Percentiles rank a stretch among this genome's conserved stretches.
Conservation (phyloP, 2,329 filamentous ascomycete genomes). For the Corniculantispora saksenae region DNA sequence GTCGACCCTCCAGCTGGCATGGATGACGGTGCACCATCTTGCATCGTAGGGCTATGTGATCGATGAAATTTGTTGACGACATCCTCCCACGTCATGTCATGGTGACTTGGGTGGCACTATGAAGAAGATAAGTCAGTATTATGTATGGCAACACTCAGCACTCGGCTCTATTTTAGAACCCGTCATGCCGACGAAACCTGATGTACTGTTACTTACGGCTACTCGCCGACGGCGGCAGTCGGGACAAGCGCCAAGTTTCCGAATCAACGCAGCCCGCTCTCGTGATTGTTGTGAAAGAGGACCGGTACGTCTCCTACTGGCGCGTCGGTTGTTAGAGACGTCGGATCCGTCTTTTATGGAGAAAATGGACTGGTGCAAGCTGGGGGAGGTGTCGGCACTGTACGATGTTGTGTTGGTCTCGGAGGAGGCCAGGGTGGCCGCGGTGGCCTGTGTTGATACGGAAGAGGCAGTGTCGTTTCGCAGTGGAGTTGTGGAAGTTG, state of each 20-base stretch:
- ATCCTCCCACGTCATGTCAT: conserved; percentile 63
- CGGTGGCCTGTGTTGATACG: conserved; percentile 49
- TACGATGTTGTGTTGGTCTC: conserved; percentile 32
- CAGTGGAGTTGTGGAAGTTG: conserved; percentile 24
- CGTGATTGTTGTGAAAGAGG: conserved; percentile 59
- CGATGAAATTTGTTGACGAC: conserved; percentile 55
- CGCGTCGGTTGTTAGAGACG: conserved; percentile 53
- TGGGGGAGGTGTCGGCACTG: conserved; percentile 49
- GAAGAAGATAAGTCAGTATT: neutral
- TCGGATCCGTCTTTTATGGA: conserved; percentile 57
- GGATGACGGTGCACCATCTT: conserved; percentile 47
- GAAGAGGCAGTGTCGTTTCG: conserved; percentile 55
- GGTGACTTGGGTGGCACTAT: conserved; percentile 61
- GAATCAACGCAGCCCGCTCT: conserved; percentile 60
- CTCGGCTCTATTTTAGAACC: too few species aligned
- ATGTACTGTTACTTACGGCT: conserved; percentile 49
- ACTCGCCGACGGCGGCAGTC: conserved; percentile 59
- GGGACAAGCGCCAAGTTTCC: conserved; percentile 58
- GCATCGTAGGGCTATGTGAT: conserved; percentile 52
- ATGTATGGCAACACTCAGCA: conserved; percentile 14
- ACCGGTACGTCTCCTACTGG: conserved; percentile 60
- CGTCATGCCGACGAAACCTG: neutral
- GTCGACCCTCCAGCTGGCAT: conserved; percentile 44
- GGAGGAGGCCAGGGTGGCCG: conserved; percentile 37
- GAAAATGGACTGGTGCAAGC: conserved; percentile 53